These are phyloP conservation scores for Lycium barbarum DNA, from an alignment of 257 asterid genomes.

Conservation along the genomic window DNA sequence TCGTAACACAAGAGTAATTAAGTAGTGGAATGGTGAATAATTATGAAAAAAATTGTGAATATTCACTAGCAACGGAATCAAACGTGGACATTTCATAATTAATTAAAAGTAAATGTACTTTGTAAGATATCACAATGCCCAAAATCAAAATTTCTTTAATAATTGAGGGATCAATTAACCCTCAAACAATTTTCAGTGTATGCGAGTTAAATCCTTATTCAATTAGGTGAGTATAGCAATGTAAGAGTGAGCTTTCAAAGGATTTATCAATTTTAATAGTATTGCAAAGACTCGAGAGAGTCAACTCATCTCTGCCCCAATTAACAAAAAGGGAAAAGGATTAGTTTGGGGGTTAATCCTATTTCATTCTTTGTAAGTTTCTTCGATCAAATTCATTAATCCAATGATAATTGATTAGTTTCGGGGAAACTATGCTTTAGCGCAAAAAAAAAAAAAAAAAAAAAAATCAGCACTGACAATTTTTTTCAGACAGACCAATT, in stretches of 20 bases:
- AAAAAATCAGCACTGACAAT: too few species aligned
- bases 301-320: background rate
- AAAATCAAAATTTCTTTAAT: too few species aligned
- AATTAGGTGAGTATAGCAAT: background rate
- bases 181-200: background rate
- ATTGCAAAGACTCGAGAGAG: background rate
- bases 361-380: too few species aligned
- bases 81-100: background rate
- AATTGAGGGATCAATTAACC: too few species aligned
- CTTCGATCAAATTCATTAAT: too few species aligned
- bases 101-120: background rate
- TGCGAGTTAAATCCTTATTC: background rate
- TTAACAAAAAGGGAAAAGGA: background rate
- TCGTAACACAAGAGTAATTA: background rate
- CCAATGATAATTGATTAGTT: too few species aligned
- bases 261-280: background rate
- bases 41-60: background rate
- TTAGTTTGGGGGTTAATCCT: too few species aligned
- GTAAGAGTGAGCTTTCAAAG: background rate
- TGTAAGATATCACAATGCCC: too few species aligned
- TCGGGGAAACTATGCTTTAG: too few species aligned
- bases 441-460: too few species aligned
- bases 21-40: background rate
- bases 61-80: background rate
- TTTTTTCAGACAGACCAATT: background rate